A percentile compares a stretch with the other conserved stretches of the same genome.
phyloP scores from a whole-genome alignment of 1,284 basidiomycete species.

The Heterobasidion occidentale region DNA sequence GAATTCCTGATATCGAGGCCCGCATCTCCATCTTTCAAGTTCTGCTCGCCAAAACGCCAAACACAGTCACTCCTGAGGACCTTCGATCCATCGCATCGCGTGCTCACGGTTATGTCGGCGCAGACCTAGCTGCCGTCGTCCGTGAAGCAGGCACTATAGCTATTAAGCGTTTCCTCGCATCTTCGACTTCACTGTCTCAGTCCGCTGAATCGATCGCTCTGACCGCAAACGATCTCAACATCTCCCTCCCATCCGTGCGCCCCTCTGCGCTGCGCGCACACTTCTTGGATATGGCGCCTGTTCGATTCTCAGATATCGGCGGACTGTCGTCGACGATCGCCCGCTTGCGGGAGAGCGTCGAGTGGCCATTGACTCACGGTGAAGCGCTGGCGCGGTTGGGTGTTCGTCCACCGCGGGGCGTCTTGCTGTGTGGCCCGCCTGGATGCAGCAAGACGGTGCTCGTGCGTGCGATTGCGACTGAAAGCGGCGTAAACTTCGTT shows the following conservation, averaged over 20 bases:
- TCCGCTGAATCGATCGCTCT: slow-evolving; percentile 26
- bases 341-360: slow-evolving; percentile 81
- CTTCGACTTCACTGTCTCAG: slow-evolving; percentile 14
- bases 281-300: slow-evolving; percentile 79
- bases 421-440: slow-evolving; percentile 93
- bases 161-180: slow-evolving; percentile 74
- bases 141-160: slow-evolving; percentile 90
- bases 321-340: slow-evolving; percentile 78
- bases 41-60: slow-evolving; percentile 75
- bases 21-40: slow-evolving; percentile 81
- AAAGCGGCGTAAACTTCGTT: slow-evolving; percentile 94
- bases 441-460: slow-evolving; percentile 97
- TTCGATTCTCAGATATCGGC: slow-evolving; percentile 86
- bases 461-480: slow-evolving; percentile 89
- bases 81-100: slow-evolving; percentile 64
- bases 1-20: slow-evolving; percentile 82
- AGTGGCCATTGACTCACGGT: slow-evolving; percentile 90
- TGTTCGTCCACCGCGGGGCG: slow-evolving; percentile 82
- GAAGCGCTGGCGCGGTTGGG: slow-evolving; percentile 85
- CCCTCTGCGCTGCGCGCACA: slow-evolving; percentile 94
- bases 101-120: slow-evolving; percentile 97
- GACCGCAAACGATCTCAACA: slow-evolving; percentile 57
- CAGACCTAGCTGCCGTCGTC: slow-evolving; percentile 88
- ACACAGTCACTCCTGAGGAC: slow-evolving; percentile 55
- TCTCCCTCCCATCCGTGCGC: slow-evolving; percentile 72